These are phyloP conservation scores for Dichotomocladium elegans DNA, from an alignment of 371 early-diverging fungal species.

Conservation along the genomic window DNA sequence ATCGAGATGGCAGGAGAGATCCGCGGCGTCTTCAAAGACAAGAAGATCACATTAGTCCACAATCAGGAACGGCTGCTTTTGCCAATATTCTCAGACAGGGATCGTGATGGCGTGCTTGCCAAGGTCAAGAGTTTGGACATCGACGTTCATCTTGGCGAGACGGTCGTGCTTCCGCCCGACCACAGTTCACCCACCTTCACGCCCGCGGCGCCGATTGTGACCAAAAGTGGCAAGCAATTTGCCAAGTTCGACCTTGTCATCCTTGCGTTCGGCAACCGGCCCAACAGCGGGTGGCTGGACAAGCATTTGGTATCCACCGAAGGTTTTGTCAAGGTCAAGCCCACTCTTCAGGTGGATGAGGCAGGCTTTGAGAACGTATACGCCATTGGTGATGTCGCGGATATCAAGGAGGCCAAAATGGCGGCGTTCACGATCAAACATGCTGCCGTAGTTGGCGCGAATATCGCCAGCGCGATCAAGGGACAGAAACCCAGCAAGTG, in stretches of 20 bases:
- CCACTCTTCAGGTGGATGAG: conserved; percentile 54
- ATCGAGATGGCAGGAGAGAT: conserved; percentile 57
- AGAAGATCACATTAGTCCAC: conserved; percentile 51
- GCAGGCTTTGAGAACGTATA: conserved; percentile 41
- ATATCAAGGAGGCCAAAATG: conserved; percentile 46
- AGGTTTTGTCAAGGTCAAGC: conserved; percentile 37
- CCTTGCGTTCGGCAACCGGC: conserved; percentile 40
- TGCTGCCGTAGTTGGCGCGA: conserved; percentile 28
- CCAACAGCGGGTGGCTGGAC: conserved; percentile 23
- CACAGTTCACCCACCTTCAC: conserved; percentile 4
- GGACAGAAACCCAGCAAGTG: conserved; percentile 9
- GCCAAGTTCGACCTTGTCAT: conserved; percentile 47
- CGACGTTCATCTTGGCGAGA: conserved; percentile 46
- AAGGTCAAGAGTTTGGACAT: conserved; percentile 31
- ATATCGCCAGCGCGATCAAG: conserved; percentile 33
- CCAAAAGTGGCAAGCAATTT: conserved; percentile 29
- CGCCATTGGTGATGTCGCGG: conserved; percentile 57
- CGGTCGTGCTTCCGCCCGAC: conserved; percentile 15
- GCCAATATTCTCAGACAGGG: conserved; percentile 16
- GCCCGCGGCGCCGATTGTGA: conserved; percentile 12
- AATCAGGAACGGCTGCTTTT: conserved; percentile 12
- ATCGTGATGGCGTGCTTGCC: conserved; percentile 17
- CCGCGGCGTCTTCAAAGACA: conserved; percentile 30
- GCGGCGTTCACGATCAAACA: conserved; percentile 39
- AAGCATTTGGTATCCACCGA: conserved; percentile 5